Base-by-base conservation (phyloP, 176 grass and related monocot species). In the Oryza nivara region DNA sequence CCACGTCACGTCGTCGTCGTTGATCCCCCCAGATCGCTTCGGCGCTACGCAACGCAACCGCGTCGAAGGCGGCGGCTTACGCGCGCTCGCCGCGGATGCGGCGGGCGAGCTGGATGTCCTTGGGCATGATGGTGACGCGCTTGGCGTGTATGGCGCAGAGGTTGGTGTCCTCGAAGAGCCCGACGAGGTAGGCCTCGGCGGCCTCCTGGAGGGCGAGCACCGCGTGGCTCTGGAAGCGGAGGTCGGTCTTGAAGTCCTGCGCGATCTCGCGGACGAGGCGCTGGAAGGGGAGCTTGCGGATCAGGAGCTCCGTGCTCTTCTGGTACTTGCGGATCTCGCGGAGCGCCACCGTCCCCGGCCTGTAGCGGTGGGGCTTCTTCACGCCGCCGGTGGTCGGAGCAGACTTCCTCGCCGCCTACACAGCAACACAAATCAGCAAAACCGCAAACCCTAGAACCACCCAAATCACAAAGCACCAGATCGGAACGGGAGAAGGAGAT, bases 241-340 rank as follows among this genome's bases (percentile, higher is more conserved):
- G 87, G 56, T 98, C 96, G 0, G 96, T 98, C 93, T 98, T 98
- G 85, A 98, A 98, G 76, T 98, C 96, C 85, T 98, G 96, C 0
- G 93, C 96, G 52, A 98, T 98, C 91, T 98, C 96, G 3, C 96
- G 84, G 7, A 98, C 96, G 1, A 98, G 80, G 43, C 96, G 85
- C 91, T 98, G 92, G 82, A 98, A 98, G 0, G 96, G 93, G 0
- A 98, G 89, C 91, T 98, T 98, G 32, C 96, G 87, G 83, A 98
- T 98, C 1, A 98, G 89, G 0, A 98, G 93, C 89, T 98, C 96
- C 23, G 93, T 98, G 83, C 93, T 95, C 91, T 98, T 98, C 96
- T 98, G 93, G 83, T 98, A 98, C 91, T 95, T 98, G 80, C 93
- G 86, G 89, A 98, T 98, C 91, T 98, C 96, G 0, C 93, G 87